These are phyloP conservation scores for Exophiala viscosa DNA, from an alignment of 2,329 filamentous ascomycete genomes.

Conservation along the genomic window DNA sequence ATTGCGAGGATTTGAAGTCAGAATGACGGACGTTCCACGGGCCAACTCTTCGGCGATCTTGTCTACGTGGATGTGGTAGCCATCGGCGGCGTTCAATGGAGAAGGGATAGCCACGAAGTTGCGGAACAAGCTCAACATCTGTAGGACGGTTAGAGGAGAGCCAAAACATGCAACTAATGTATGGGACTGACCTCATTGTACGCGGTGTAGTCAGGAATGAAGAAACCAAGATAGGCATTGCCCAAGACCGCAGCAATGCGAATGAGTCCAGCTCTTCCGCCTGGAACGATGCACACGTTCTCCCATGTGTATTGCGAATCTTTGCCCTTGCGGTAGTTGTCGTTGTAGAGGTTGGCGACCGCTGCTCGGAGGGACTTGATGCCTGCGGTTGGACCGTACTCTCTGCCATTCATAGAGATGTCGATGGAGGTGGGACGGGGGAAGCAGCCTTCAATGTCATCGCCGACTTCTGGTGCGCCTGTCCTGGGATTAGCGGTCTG, in stretches of 20 bases:
- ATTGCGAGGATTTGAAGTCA: constrained; percentile 94
- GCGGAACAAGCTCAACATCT: constrained; percentile 88
- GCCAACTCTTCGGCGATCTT: constrained; percentile 90
- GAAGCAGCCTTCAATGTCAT: constrained; percentile 87
- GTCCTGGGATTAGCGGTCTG: too few species aligned
- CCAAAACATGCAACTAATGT: background rate
- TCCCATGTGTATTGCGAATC: constrained; percentile 91
- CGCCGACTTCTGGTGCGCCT: constrained; percentile 84
- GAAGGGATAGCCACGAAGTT: constrained; percentile 88
- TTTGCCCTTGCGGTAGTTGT: constrained; percentile 83
- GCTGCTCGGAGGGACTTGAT: constrained; percentile 87
- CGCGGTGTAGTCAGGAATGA: constrained; percentile 91
- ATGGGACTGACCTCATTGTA: constrained; percentile 66
- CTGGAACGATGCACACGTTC: constrained; percentile 91
- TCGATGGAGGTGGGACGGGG: constrained; percentile 74
- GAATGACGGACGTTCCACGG: constrained; percentile 78
- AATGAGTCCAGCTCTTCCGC: constrained; percentile 83
- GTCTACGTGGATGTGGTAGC: constrained; percentile 88
- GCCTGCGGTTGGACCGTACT: constrained; percentile 91
- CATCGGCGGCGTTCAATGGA: constrained; percentile 77
- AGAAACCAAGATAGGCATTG: constrained; percentile 89
- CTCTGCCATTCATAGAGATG: constrained; percentile 71
- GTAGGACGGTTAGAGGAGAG: background rate
- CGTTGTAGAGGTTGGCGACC: constrained; percentile 89
- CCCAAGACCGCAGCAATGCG: constrained; percentile 91